Evolutionary conservation across 2,329 filamentous ascomycete species (phyloP).

Genomic region (Tolypocladium sp.): DNA sequence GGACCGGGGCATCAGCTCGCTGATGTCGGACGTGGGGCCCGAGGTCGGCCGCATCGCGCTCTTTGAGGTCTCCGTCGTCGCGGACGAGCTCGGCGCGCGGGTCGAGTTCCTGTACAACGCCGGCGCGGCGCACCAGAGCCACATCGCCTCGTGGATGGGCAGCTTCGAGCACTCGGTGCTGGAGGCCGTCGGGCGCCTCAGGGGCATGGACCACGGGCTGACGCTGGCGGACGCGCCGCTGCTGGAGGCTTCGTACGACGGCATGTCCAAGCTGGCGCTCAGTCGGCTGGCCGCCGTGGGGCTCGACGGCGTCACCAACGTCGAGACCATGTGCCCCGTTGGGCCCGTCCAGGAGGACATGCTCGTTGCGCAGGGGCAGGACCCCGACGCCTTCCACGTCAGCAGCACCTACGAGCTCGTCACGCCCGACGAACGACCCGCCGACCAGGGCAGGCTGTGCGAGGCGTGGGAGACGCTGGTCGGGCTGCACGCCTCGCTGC

Average conservation of each 20-base stretch:
- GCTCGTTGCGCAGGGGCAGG: conserved; percentile 33
- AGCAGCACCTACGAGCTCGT: conserved; percentile 40
- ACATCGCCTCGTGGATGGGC: conserved; percentile 36
- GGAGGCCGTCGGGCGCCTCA: conserved; percentile 32
- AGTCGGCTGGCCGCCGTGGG: conserved; percentile 30
- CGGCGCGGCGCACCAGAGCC: conserved; percentile 29
- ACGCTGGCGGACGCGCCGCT: conserved; percentile 40
- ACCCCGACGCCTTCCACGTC: conserved; percentile 31
- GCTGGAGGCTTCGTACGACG: conserved; percentile 36
- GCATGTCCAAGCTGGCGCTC: conserved; percentile 32
- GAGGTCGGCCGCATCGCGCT: conserved; percentile 38
- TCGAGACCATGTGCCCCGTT: conserved; percentile 40
- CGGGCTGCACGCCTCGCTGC: conserved; percentile 32
- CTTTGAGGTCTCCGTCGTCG: conserved; percentile 40
- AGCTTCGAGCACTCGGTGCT: conserved; percentile 36
- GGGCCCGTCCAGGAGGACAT: conserved; percentile 40
- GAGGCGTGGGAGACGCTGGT: conserved; percentile 40
- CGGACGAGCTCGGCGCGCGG: conserved; percentile 33
- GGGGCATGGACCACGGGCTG: conserved; percentile 34
- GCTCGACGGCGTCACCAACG: conserved; percentile 30
- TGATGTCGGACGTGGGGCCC: conserved; percentile 33
- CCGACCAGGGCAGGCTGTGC: conserved; percentile 36
- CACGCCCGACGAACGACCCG: conserved; percentile 21
- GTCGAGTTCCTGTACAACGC: conserved; percentile 37
- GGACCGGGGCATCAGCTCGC: conserved; percentile 25